phyloP scores from a whole-genome alignment of 176 grass and related monocot genomes.

The Triticum timopheevii region DNA sequence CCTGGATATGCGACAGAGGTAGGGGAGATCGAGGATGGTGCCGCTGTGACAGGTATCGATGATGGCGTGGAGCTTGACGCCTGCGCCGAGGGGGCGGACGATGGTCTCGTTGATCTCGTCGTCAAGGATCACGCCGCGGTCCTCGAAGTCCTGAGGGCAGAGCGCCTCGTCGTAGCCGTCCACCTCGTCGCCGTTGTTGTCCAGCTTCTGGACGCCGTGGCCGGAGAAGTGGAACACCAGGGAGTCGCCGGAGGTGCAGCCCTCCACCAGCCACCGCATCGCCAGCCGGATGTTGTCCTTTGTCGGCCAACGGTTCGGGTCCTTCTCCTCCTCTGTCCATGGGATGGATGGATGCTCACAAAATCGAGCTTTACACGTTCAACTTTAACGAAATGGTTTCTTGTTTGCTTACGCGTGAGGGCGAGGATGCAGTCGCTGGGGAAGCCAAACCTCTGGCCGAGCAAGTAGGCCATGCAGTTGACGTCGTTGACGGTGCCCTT shows the following conservation, averaged over 20 bases:
- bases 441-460: constrained; percentile 56
- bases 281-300: constrained; percentile 58
- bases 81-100: constrained; percentile 48
- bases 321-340: constrained; percentile 50
- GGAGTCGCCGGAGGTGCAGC: constrained; percentile 48
- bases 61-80: constrained; percentile 85
- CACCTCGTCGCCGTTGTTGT: constrained; percentile 63
- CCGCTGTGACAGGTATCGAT: constrained; percentile 93
- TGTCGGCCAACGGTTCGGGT: constrained; percentile 46
- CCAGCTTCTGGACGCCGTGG: constrained; percentile 88
- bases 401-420: constrained; percentile 57
- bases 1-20: constrained; percentile 78
- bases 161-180: constrained; percentile 91
- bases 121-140: constrained; percentile 51
- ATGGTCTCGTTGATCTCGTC: constrained; percentile 58
- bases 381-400: too few relatives aligned
- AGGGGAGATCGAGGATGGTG: constrained; percentile 81
- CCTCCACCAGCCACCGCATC: constrained; percentile 84
- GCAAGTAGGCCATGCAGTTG: constrained; percentile 61
- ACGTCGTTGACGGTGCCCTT: constrained; percentile 81
- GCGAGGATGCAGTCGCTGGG: constrained; percentile 54
- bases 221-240: constrained; percentile 94
- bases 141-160: constrained; percentile 78
- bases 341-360: neutral
- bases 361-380: neutral